Conservation (phyloP, 768 basidiomycete genomes). For the Lentinula sp. region DNA sequence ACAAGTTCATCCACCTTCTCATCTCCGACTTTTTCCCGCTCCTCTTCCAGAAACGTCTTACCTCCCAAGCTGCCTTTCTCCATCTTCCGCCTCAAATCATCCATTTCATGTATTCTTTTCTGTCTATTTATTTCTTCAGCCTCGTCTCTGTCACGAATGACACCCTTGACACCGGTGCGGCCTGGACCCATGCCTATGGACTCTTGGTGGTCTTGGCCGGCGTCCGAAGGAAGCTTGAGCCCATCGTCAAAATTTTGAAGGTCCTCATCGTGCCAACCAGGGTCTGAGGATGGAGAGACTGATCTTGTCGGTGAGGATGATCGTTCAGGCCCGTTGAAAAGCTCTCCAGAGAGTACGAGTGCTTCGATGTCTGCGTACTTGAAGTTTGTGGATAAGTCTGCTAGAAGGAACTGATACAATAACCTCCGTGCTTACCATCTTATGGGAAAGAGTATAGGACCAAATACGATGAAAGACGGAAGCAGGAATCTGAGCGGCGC, state of each 20-base stretch:
- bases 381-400: too few relatives aligned
- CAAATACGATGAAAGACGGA: not conserved
- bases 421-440: not conserved
- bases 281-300: constrained; percentile 40
- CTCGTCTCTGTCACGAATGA: constrained; percentile 76
- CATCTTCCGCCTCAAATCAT: constrained; percentile 49
- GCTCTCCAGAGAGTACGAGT: constrained; percentile 69
- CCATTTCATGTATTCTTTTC: constrained; percentile 44
- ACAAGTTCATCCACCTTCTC: constrained; percentile 44
- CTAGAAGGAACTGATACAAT: not conserved
- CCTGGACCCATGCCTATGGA: constrained; percentile 84
- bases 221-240: not conserved
- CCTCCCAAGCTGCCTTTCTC: constrained; percentile 61
- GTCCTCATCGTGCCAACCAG: constrained; percentile 50
- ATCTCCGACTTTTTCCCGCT: constrained; percentile 43
- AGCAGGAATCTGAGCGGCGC: not conserved
- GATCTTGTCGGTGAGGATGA: constrained; percentile 62
- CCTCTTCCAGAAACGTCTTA: constrained; percentile 75
- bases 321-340: constrained; percentile 50
- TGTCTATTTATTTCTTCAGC: constrained; percentile 51
- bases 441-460: not conserved
- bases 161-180: constrained; percentile 84
- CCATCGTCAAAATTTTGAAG: constrained; percentile 28
- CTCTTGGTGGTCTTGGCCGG: constrained; percentile 26
- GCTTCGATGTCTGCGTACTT: constrained; percentile 46